A percentile compares a stretch with the other conserved stretches of the same genome.
Conservation (phyloP, 2,329 filamentous ascomycete genomes). For the Zasmidium angulare region DNA sequence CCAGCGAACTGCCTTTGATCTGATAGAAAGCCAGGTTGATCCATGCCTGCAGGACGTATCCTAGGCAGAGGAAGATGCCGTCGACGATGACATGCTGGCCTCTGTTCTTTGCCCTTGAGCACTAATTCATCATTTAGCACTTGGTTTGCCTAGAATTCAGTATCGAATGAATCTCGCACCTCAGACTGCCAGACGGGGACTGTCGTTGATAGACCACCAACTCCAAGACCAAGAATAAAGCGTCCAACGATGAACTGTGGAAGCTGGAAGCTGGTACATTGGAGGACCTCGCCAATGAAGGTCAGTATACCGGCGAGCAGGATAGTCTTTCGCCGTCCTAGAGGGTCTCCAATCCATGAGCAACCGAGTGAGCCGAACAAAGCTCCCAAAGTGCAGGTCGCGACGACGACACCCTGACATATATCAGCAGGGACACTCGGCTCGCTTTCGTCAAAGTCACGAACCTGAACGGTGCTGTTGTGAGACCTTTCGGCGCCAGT, state of each 20-base stretch:
- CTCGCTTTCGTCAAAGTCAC: not conserved
- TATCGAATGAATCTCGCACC: no score
- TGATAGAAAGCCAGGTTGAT: conserved; percentile 48
- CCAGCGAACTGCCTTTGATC: conserved; percentile 39
- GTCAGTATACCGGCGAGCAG: conserved; percentile 42
- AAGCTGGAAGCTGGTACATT: conserved; percentile 47
- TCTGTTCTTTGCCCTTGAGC: conserved; percentile 39
- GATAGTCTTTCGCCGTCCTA: conserved; percentile 48
- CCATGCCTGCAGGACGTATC: conserved; percentile 49
- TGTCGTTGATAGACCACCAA: conserved; percentile 45
- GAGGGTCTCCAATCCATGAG: conserved; percentile 45
- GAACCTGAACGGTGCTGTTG: conserved; percentile 45
- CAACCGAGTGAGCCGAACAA: conserved; percentile 49
- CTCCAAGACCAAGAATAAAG: conserved; percentile 45
- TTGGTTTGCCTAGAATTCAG: no score
- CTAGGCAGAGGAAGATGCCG: conserved; percentile 48
- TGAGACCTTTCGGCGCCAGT: conserved; percentile 43
- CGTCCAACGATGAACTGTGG: conserved; percentile 49
- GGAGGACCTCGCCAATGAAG: conserved; percentile 45
- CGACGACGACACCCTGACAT: conserved; percentile 40
- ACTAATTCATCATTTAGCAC: no score
- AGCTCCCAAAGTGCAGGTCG: conserved; percentile 48
- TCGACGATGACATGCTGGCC: conserved; percentile 45
- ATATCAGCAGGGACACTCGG: not conserved
- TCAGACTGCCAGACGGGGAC: conserved; percentile 51